Conservation (phyloP, 306 rosid species). For the Arachis hypogaea region DNA sequence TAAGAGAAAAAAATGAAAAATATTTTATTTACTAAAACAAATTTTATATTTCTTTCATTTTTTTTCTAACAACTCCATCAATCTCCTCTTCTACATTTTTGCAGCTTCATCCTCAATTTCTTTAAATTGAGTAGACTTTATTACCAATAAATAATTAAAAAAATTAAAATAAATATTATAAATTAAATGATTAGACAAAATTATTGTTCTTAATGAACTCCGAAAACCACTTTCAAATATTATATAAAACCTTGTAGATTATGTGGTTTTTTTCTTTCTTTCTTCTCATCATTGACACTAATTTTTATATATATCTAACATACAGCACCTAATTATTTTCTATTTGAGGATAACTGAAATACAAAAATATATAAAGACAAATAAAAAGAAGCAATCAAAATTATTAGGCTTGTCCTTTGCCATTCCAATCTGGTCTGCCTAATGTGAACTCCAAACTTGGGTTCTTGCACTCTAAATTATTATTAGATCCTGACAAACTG, state of each 20-base stretch:
- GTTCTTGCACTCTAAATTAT: conserved; percentile 62
- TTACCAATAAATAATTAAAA: conserved; percentile 44
- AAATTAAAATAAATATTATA: background rate
- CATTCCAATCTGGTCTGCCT: conserved; percentile 93
- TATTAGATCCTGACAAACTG: conserved; percentile 45
- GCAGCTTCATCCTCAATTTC: conserved; percentile 34
- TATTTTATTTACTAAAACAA: conserved; percentile 16
- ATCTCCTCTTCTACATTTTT: conserved; percentile 37
- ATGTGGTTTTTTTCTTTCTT: background rate
- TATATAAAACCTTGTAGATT: conserved; percentile 28
- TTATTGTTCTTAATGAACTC: conserved; percentile 40
- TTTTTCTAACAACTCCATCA: background rate
- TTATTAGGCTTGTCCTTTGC: conserved; percentile 60
- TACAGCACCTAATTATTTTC: conserved; percentile 16
- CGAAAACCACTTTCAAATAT: conserved; percentile 20
- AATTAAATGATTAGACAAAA: conserved; percentile 42
- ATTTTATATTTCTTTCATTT: conserved; percentile 36
- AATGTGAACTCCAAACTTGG: conserved; percentile 95
- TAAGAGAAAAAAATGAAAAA: conserved; percentile 6
- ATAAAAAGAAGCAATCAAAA: conserved; percentile 28
- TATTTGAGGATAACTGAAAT: conserved; percentile 21
- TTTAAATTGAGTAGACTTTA: conserved; percentile 1
- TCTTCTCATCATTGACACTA: conserved; percentile 28
- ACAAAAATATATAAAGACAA: conserved; percentile 32
- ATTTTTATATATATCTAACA: conserved; percentile 32